Evolutionary conservation across 2,329 filamentous ascomycete genomes (phyloP), one percentile per base, ranked within the genome.

Genomic region (Penicillium occitanis): DNA sequence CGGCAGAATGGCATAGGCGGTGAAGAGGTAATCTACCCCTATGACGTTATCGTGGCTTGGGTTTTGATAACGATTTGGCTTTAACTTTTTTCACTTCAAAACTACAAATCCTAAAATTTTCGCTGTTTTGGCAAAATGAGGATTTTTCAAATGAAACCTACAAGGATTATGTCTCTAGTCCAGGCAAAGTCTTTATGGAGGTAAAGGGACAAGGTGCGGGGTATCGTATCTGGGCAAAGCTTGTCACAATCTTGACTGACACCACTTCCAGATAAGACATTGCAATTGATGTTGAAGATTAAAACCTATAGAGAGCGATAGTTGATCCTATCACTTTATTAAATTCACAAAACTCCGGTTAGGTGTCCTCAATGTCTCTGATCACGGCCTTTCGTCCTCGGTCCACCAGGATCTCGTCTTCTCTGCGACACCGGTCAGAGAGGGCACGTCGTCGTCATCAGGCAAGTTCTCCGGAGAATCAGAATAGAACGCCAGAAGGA

Each of bases 361-460:
- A 53, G 33, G 14, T 25, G 13, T 14, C n/a, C 10, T 25, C 62
- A 19, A 73, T 75, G 75, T 71, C 73, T 37, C 66, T 76, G 37
- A 75, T 77, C 19, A 76, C 75, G 19, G 75, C 75, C 22, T 77
- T 77, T 68, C 72, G 73, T 14, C 75, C 75, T 46, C 75, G 70
- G 8, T 77, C 75, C 14, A 72, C 71, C 7, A 72, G 75, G 10
- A 61, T 61, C 19, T 71, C 71, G 1, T 72, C 74, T 33, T 42
- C 65, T 11, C 64, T 73, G 11, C 73, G 71, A 35, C 70, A 69
- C 19, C 71, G 70, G 40, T 70, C 73, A 44, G 63, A 61, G 35
- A 68, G 64, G 17, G 71, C 66, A 11, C 48, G 44, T 7, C 66
- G 72, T 33, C 69, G 67, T 40, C 69, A 69, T 40, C 68, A 68